Conservation (phyloP, 495 filamentous ascomycete species). For the Terfezia boudieri region DNA sequence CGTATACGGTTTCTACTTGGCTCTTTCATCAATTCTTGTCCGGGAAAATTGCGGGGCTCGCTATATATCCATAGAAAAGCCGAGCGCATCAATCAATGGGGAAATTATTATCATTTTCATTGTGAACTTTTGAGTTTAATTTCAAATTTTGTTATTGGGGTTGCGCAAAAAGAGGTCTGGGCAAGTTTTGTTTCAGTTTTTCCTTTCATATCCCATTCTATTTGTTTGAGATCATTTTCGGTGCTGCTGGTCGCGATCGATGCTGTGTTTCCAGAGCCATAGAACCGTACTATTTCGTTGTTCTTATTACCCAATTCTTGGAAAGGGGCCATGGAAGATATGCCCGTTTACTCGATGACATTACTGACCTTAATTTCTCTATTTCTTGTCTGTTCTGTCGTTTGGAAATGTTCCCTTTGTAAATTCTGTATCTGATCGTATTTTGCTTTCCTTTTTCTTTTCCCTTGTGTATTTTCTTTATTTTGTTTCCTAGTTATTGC, state of each 20-base stretch:
- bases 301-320: background rate
- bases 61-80: too few species aligned
- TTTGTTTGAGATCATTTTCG: background rate
- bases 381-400: conserved; percentile 15
- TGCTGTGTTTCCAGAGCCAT: conserved; percentile 7
- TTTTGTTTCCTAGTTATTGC: conserved; percentile 11
- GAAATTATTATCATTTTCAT: conserved; percentile 7
- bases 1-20: too few species aligned
- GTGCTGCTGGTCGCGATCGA: conserved; percentile 5
- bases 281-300: conserved; percentile 1
- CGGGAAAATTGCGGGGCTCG: too few species aligned
- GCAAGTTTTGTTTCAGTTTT: background rate
- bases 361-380: conserved; percentile 3
- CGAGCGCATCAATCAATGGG: too few species aligned
- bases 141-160: conserved; percentile 12
- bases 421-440: conserved; percentile 5
- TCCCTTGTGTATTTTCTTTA: conserved; percentile 11
- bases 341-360: too few species aligned
- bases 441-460: conserved; percentile 15
- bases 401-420: too few species aligned
- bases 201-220: background rate
- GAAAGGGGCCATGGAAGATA: background rate
- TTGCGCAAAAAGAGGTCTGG: conserved; percentile 3
- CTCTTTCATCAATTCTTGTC: too few species aligned
- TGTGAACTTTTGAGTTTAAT: conserved; percentile 7